Evolutionary conservation across 495 filamentous ascomycete genomes (phyloP), one percentile per base, ranked within the genome.

Genomic region (Tetracladium setigerum): DNA sequence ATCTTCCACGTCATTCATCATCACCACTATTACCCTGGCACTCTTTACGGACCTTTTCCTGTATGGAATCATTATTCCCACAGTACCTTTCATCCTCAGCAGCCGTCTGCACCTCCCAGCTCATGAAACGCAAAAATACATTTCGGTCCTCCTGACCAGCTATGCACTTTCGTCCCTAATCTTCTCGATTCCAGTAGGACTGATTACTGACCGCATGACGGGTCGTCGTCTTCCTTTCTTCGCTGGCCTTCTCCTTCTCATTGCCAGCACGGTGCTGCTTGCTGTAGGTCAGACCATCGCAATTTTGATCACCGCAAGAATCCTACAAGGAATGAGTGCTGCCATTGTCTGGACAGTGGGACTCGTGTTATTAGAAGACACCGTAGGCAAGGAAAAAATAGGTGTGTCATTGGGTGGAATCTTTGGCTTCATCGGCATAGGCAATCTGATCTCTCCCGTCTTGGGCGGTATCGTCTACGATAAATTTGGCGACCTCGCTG

Each of bases 401-500:
- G 44, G 44, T 7, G 9, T 14, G 15, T 3, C n/a, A 13, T 2
- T 38, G 16, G 44, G 44, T 2, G 22, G 68, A 60, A 73, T 79
- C 39, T 76, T 77, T 56, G 65, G 62, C 38, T 67, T 76, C 55
- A 67, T 79, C 44, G 77, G 72, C 0, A 63, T 79, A 13, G 78
- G 76, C 0, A 62, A 67, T n/a, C 53, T 82, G 0, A 58, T 71
- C 36, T 72, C 77, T 4, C 82, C 82, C 1, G 63, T 81, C 5
- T 56, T 83, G 1, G 81, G 81, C 9, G 81, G 82, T 1, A 41
- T 79, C 10, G 56, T 85, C 3, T 82, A 83, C 50, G 62, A 69
- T 14, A 68, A 68, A 52, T 67, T 72, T 2, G 81, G 81, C 11
- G 78, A 79, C 54, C 39, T 64, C 9, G 74, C 76, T 4, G 78